phyloP scores from a whole-genome alignment of 495 filamentous ascomycete genomes.

The Daldinia childiae region DNA sequence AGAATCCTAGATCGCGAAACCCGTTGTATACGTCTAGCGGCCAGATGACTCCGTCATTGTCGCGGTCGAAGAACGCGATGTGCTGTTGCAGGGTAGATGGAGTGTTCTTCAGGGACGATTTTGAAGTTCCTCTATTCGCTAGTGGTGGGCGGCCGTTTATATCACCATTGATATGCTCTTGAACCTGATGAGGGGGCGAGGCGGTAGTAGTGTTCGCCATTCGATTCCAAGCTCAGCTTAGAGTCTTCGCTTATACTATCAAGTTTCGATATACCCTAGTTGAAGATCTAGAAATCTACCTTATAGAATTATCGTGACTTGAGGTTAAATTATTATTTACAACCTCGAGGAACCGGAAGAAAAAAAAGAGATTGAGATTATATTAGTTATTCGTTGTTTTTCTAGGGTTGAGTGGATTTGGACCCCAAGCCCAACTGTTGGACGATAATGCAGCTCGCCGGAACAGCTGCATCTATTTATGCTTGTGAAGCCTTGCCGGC shows the following conservation, averaged over 20 bases:
- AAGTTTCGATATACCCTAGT: not conserved
- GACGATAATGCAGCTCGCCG: not conserved
- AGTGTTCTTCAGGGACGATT: conserved; percentile 10
- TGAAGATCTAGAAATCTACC: not conserved
- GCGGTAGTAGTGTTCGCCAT: conserved; percentile 17
- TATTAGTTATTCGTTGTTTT: not conserved
- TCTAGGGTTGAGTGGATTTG: not conserved
- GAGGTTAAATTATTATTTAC: not conserved
- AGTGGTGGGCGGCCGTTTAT: not conserved
- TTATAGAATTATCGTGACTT: not conserved
- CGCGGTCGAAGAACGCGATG: conserved; percentile 59
- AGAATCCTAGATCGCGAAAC: conserved; percentile 59
- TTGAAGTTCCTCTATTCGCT: not conserved
- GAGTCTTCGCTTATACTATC: not conserved
- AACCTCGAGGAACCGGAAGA: not conserved
- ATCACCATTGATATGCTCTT: not conserved
- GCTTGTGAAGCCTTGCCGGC: not conserved
- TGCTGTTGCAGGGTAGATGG: conserved; percentile 57
- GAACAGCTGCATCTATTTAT: not conserved
- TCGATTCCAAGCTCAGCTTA: not conserved
- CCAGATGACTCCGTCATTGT: conserved; percentile 60
- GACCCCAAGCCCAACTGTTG: not conserved
- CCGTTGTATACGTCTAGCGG: conserved; percentile 59
- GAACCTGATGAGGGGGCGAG: not conserved
- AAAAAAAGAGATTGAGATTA: not conserved